Base-by-base conservation (phyloP, 257 asterid species). In the Knoxia roxburghii region DNA sequence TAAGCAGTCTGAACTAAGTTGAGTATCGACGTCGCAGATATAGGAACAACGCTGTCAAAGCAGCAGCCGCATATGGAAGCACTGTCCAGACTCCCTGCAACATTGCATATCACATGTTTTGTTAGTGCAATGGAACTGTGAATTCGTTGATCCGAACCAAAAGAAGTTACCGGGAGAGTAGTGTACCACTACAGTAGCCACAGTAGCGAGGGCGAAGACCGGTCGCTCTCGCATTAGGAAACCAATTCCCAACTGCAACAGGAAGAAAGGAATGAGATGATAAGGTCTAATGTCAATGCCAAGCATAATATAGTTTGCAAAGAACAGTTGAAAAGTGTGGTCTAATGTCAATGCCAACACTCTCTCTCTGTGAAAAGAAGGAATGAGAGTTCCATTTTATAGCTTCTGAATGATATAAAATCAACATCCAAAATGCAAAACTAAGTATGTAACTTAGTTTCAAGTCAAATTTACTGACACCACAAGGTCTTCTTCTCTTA, bases 21-120 rank as follows among this genome's bases (percentile, higher is more conserved):
- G 79, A 85, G 58, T 73, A 86, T 70, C 70, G 79, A 18, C 77
- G 80, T 41, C 86, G 84, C 32, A 86, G 29, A 66, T 86, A 90
- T 65, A 90, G 75, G 79, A 82, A 84, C 48, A 86, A 43, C 18
- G 95, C 90, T 72, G 96, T 83, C 68, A 78, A 60, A 70, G 86
- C 84, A 76, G 92, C 97, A 57, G 82, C 61, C 29, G 90, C 86
- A 76, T 86, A 90, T 30, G 96, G 97, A 76, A 90, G 78, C 55
- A 81, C 61, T 0, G 96, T 90, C 97, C 97, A 88, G 58, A 86
- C 79, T 78, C 97, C 97, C 96, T 88, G 87, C 57, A 70, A 64
- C 53, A 32, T 51, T 30, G 8, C 48, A 49, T n/a, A 43, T 35
- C 46, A 46, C 37, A n/a, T n/a, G n/a, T 50, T n/a, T 5, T 30